phyloP scores from a whole-genome alignment of 148 eudicot genomes.

The Spergularia bocconei region DNA sequence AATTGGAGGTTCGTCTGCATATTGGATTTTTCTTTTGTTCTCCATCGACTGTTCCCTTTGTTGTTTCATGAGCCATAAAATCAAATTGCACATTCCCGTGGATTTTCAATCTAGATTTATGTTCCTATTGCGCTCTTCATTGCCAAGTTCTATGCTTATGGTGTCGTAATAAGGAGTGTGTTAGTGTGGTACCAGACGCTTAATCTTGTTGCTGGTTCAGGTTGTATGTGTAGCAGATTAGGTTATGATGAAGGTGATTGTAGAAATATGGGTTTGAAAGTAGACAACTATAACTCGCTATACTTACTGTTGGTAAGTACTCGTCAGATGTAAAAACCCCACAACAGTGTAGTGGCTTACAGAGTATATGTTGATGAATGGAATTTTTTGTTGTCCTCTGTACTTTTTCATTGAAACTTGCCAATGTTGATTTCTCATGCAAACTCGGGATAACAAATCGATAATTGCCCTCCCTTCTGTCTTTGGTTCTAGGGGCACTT shows the following conservation, averaged over 20 bases:
- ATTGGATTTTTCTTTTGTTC: background rate
- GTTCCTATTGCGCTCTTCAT: background rate
- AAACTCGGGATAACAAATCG: background rate
- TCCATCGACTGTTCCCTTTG: background rate
- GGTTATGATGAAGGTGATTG: background rate
- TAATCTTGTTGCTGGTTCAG: background rate
- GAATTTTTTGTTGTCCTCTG: background rate
- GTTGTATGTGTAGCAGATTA: background rate
- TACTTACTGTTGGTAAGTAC: background rate
- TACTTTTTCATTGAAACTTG: background rate
- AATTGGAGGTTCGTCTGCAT: slow-evolving; percentile 63
- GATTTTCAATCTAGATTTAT: no score
- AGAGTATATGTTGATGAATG: background rate
- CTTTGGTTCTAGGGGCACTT: slow-evolving; percentile 64
- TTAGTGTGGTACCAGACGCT: background rate
- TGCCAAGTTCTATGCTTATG: background rate
- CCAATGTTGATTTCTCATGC: background rate
- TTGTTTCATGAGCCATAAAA: background rate
- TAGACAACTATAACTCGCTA: background rate
- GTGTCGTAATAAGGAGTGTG: background rate
- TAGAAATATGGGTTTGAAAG: background rate
- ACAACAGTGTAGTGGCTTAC: background rate
- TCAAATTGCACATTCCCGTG: background rate
- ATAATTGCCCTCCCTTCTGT: background rate
- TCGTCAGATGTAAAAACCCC: no score